Evolutionary conservation across 768 basidiomycete genomes (phyloP).

Genomic region (Xerocomellus dryophilus): DNA sequence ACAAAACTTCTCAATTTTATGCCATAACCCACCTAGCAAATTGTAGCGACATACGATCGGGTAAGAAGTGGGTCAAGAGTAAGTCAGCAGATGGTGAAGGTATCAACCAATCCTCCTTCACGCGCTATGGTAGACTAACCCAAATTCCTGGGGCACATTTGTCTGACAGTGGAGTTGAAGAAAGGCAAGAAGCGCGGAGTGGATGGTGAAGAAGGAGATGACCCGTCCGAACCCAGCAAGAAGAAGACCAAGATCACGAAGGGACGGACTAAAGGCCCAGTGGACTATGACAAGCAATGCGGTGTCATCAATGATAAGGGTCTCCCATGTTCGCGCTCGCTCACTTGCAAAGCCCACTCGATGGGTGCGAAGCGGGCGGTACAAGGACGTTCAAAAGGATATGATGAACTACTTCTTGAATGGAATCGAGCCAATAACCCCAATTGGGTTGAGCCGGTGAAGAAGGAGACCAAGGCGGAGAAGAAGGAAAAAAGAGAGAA

Average conservation of each 20-base stretch:
- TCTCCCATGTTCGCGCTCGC: slow-evolving; percentile 87
- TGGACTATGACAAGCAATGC: slow-evolving; percentile 90
- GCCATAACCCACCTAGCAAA: slow-evolving; percentile 41
- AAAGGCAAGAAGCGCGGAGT: slow-evolving; percentile 80
- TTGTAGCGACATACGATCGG: slow-evolving; percentile 57
- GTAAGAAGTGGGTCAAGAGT: slow-evolving; percentile 55
- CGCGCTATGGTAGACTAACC: slow-evolving; percentile 3
- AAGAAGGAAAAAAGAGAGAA: slow-evolving; percentile 80
- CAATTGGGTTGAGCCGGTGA: slow-evolving; percentile 84
- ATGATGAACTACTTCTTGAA: slow-evolving; percentile 85
- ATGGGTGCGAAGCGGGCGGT: slow-evolving; percentile 97
- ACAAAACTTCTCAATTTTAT: slow-evolving; percentile 3
- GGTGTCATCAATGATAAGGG: slow-evolving; percentile 97
- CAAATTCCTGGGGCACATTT: slow-evolving; percentile 2
- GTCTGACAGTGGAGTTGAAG: slow-evolving; percentile 36
- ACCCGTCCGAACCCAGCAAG: slow-evolving; percentile 62
- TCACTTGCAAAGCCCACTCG: slow-evolving; percentile 97
- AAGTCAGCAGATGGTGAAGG: slow-evolving; percentile 50
- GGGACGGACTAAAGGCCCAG: slow-evolving; percentile 78
- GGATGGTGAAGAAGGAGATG: slow-evolving; percentile 65
- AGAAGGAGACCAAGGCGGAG: slow-evolving; percentile 82
- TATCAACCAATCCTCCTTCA: slow-evolving; percentile 17
- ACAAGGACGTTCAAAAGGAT: slow-evolving; percentile 74
- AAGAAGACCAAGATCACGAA: slow-evolving; percentile 83
- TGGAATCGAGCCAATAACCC: slow-evolving; percentile 90